phyloP scores from a whole-genome alignment of 352 stramenopile genomes.

The Phytophthora pluvialis region DNA sequence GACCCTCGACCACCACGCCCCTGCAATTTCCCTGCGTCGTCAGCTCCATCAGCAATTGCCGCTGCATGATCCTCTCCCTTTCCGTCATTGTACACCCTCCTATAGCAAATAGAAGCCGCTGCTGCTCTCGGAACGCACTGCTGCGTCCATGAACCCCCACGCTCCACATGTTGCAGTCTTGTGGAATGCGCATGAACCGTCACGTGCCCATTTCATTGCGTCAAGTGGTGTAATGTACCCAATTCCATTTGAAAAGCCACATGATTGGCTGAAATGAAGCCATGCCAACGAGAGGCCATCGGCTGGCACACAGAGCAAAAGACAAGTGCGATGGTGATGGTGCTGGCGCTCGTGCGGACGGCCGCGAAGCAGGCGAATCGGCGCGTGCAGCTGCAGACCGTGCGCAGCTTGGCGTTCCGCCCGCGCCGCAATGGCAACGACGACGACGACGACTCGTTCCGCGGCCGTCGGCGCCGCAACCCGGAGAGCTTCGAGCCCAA shows the following conservation, averaged over 20 bases:
- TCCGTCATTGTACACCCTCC: slow-evolving; percentile 15
- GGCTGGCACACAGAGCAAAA: slow-evolving; percentile 34
- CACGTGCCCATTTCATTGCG: not conserved
- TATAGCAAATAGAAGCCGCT: slow-evolving; percentile 64
- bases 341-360: slow-evolving; percentile 52
- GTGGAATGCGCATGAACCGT: slow-evolving; percentile 14
- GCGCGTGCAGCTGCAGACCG: slow-evolving; percentile 20
- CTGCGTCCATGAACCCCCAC: slow-evolving; percentile 39
- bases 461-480: slow-evolving; percentile 30
- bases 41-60: slow-evolving; percentile 33
- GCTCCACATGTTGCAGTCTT: slow-evolving; percentile 58
- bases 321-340: slow-evolving; percentile 36
- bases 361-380: slow-evolving; percentile 42
- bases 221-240: not conserved
- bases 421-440: slow-evolving; percentile 18
- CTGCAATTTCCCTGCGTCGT: slow-evolving; percentile 46
- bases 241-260: not conserved
- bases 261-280: not conserved
- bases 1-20: slow-evolving; percentile 37
- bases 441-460: slow-evolving; percentile 37
- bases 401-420: slow-evolving; percentile 29
- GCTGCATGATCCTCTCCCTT: slow-evolving; percentile 17
- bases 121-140: slow-evolving; percentile 44
- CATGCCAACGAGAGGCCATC: slow-evolving; percentile 29
- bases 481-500: slow-evolving; percentile 25